Evolutionary conservation across 2,329 filamentous ascomycete genomes (phyloP), one percentile per base, ranked within the genome.

Genomic region (Coniochaeta hoffmannii): DNA sequence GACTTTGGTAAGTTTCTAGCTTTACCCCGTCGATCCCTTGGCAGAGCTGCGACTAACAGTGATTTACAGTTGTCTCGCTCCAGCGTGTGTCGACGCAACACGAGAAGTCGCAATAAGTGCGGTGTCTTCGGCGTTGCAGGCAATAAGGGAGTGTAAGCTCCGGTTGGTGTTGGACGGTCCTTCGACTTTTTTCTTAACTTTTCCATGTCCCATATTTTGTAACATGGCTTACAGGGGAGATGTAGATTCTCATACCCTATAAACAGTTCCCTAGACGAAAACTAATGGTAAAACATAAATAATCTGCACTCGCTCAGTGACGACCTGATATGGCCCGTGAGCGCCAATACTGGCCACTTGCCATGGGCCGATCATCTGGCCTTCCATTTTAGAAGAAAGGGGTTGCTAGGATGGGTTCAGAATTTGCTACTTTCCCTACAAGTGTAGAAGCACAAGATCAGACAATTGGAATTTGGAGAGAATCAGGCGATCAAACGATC

Each of bases 71-170:
- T 71, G 89, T 95, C 68, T 91, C 88, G 58, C 81, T 95, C 71
- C 89, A 95, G 78, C 88, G 90, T 74, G 89, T 94, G 63, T 93
- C 90, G 55, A 94, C 88, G 59, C 89, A 94, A 76, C 90, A 96
- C 79, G 90, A 95, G 80, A 93, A 92, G 81, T 88, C 85, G 63
- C 78, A 85, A 73, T 92, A 87, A 74, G 63, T 58, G 60, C 46
- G 26, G 14, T 24, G 46, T 22, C 46, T 28, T 24, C 32, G 17
- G 46, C 22, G 46, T 44, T 31, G 30, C 24, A 34, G 34, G 38
- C 51, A 24, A 52, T 19, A 50, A 17, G 34, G 41, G 22, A 55
- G 17, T n/a, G 7, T 31, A 35, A 30, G 22, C 36, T 28, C 46
- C 22, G 14, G 36, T n/a, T 53, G 49, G 24, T 24, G 34, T 50